Evolutionary conservation across 306 rosid genomes (phyloP).

Genomic region (Pyrus pyrifolia): DNA sequence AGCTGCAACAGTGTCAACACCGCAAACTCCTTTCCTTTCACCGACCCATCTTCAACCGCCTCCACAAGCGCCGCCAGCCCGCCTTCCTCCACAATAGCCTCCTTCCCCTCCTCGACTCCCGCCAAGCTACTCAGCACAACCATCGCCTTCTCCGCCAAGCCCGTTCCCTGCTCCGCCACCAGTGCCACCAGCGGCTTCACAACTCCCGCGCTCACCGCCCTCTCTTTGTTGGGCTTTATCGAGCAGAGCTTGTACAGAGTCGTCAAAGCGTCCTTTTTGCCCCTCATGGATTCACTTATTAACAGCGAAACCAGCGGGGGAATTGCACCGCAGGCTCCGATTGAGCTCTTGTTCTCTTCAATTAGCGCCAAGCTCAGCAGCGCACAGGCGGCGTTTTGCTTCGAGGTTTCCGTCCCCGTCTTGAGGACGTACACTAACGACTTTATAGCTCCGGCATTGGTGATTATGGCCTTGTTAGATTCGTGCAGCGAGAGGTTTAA

Average conservation of each 20-base stretch:
- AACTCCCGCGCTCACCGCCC: constrained; percentile 78
- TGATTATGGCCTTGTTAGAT: constrained; percentile 58
- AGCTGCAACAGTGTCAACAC: constrained; percentile 70
- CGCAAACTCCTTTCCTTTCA: constrained; percentile 83
- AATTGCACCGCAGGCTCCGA: constrained; percentile 85
- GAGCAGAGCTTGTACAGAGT: constrained; percentile 84
- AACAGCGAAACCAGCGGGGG: constrained; percentile 75
- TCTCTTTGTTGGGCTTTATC: constrained; percentile 70
- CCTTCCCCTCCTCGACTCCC: constrained; percentile 62
- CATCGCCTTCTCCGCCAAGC: constrained; percentile 94
- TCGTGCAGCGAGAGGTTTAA: constrained; percentile 80
- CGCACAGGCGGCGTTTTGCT: constrained; percentile 97
- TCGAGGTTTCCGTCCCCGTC: constrained; percentile 84
- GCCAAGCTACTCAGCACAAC: constrained; percentile 82
- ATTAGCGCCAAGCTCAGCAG: constrained; percentile 68
- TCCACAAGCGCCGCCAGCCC: constrained; percentile 86
- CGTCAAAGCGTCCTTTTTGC: constrained; percentile 87
- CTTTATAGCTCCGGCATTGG: constrained; percentile 79
- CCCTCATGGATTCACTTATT: constrained; percentile 65
- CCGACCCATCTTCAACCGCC: constrained; percentile 86
- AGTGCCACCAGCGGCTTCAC: constrained; percentile 83
- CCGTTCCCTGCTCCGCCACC: constrained; percentile 82
- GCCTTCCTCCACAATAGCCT: constrained; percentile 77
- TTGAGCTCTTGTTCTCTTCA: constrained; percentile 78
- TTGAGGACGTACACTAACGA: constrained; percentile 78